Evolutionary conservation across 768 basidiomycete genomes (phyloP).

Genomic region (Nidularia sp.): DNA sequence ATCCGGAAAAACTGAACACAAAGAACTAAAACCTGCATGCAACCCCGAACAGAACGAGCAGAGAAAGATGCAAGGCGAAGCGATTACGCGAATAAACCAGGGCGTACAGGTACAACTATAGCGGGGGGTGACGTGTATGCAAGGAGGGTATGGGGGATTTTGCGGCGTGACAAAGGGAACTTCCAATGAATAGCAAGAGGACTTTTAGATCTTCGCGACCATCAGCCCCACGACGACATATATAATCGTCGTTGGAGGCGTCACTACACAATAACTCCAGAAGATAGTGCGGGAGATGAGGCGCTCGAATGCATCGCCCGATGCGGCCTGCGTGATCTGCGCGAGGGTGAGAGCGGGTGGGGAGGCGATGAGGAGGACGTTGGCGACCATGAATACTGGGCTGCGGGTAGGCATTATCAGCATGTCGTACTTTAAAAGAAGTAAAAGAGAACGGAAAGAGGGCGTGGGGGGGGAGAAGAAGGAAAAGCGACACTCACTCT

Average conservation of each 20-base stretch:
- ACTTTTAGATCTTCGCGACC: conserved; percentile 33
- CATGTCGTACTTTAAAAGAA: background rate
- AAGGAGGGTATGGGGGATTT: too few species aligned
- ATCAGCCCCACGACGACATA: conserved; percentile 75
- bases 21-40: too few species aligned
- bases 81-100: too few species aligned
- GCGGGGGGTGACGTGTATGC: too few species aligned
- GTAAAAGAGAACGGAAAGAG: background rate
- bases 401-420: conserved; percentile 28
- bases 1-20: too few species aligned
- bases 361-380: conserved; percentile 76
- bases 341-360: conserved; percentile 65
- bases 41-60: too few species aligned
- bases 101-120: too few species aligned
- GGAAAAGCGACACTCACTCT: conserved; percentile 51
- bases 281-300: conserved; percentile 90
- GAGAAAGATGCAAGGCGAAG: too few species aligned
- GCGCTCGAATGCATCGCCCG: conserved; percentile 85
- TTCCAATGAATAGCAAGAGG: too few species aligned
- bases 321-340: conserved; percentile 81
- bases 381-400: conserved; percentile 84
- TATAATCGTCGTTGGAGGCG: conserved; percentile 77
- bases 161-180: too few species aligned
- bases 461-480: background rate
- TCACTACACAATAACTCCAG: conserved; percentile 87